A percentile compares a stretch with the other conserved stretches of the same genome.
Conservation (phyloP, 495 filamentous ascomycete genomes). For the Hypoxylon rickii region DNA sequence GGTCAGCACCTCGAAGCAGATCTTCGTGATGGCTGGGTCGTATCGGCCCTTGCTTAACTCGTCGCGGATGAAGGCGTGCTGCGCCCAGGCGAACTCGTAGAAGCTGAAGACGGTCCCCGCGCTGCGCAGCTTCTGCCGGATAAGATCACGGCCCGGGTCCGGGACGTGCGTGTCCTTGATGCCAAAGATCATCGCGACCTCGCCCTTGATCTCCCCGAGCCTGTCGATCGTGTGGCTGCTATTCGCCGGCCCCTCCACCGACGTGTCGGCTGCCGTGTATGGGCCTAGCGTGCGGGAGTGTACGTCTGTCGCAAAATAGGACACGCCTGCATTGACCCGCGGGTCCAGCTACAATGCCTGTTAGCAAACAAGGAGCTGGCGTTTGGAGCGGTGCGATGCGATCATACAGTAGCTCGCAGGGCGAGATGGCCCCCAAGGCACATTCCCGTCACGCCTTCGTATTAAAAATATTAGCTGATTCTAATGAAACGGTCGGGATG, state of each 20-base stretch:
- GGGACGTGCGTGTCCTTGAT: slow-evolving; percentile 91
- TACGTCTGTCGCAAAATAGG: slow-evolving; percentile 94
- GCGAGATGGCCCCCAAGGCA: slow-evolving; percentile 93
- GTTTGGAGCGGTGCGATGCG: background rate
- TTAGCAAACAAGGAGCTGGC: slow-evolving; percentile 1
- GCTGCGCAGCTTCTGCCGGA: slow-evolving; percentile 80
- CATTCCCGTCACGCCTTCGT: slow-evolving; percentile 92
- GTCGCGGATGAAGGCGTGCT: slow-evolving; percentile 96
- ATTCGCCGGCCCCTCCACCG: slow-evolving; percentile 33
- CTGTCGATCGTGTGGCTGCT: slow-evolving; percentile 51
- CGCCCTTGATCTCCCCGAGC: slow-evolving; percentile 73
- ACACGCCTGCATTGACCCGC: slow-evolving; percentile 74
- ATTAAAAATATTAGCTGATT: too few relatives aligned
- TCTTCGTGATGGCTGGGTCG: slow-evolving; percentile 81
- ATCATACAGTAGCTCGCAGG: slow-evolving; percentile 69
- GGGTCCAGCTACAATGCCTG: slow-evolving; percentile 59
- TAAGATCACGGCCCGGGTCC: slow-evolving; percentile 80
- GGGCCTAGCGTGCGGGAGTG: slow-evolving; percentile 75
- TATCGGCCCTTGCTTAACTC: slow-evolving; percentile 93
- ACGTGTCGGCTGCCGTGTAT: slow-evolving; percentile 38
- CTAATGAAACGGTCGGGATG: too few relatives aligned
- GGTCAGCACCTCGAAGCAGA: slow-evolving; percentile 90
- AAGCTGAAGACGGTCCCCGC: slow-evolving; percentile 76
- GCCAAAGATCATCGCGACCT: slow-evolving; percentile 83
- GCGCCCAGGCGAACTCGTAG: slow-evolving; percentile 89